Evolutionary conservation across 345 rosid genomes (phyloP).

Genomic region (Dipteronia dyeriana): DNA sequence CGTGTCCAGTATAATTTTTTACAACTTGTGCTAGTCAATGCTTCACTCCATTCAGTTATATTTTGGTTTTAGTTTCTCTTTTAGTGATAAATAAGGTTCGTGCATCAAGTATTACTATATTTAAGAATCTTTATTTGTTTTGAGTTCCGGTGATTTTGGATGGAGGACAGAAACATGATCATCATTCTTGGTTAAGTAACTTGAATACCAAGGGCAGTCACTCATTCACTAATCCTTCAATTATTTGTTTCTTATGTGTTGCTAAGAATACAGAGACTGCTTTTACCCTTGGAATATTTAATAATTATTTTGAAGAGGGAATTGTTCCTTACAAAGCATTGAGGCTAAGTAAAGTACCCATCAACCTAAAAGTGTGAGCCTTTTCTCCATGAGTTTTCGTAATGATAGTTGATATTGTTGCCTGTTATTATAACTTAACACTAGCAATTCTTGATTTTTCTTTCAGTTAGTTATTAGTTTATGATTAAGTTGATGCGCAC

Average conservation of each 20-base stretch:
- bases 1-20: neutral
- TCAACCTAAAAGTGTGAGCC: neutral
- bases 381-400: neutral
- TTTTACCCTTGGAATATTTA: neutral
- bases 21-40: neutral
- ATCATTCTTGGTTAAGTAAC: neutral
- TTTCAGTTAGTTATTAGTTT: neutral
- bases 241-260: neutral
- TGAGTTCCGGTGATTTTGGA: neutral
- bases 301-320: neutral
- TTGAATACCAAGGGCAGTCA: neutral
- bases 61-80: conserved; percentile 6
- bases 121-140: neutral
- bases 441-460: neutral
- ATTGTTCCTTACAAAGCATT: neutral
- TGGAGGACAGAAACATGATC: neutral
- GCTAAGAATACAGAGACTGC: neutral
- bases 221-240: conserved; percentile 1
- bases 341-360: neutral
- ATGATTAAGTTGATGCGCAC: neutral
- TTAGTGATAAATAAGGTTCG: neutral
- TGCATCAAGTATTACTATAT: neutral
- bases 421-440: neutral
- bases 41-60: neutral
- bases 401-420: neutral